Percentiles rank a stretch among this genome's conserved stretches.
Evolutionary conservation across 768 basidiomycete genomes (phyloP).

Genomic region (Boletus rex-veris): DNA sequence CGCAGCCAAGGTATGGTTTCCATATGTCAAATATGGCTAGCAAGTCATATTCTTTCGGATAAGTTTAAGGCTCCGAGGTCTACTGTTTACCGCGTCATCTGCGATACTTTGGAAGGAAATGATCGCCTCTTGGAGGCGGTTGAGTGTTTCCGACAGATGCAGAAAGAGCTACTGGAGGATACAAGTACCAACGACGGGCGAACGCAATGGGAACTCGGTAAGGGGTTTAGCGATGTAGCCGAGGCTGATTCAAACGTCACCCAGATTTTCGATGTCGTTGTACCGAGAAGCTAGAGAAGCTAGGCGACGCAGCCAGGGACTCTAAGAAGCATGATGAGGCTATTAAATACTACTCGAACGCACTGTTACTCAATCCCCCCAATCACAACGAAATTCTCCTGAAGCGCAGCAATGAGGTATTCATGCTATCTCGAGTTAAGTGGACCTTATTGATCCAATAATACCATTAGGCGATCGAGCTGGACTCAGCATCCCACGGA

Average conservation of each 20-base stretch:
- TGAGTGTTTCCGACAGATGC: not conserved
- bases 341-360: not conserved
- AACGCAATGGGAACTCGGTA: not conserved
- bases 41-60: too few species aligned
- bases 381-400: not conserved
- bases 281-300: not conserved
- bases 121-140: not conserved
- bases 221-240: not conserved
- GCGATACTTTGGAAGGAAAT: not conserved
- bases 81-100: not conserved
- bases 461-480: not conserved
- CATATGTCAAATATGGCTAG: not conserved
- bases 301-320: not conserved
- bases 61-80: constrained; percentile 1
- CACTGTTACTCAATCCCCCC: not conserved
- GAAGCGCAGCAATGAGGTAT: constrained; percentile 4
- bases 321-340: not conserved
- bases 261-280: constrained; percentile 3
- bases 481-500: not conserved
- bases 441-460: too few species aligned
- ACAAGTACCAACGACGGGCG: not conserved
- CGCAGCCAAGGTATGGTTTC: not conserved
- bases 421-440: not conserved
- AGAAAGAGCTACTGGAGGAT: not conserved
- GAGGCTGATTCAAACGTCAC: not conserved